Evolutionary conservation across 345 rosid species (phyloP), one percentile per base, ranked within the genome.

Genomic region (Linum trigynum): DNA sequence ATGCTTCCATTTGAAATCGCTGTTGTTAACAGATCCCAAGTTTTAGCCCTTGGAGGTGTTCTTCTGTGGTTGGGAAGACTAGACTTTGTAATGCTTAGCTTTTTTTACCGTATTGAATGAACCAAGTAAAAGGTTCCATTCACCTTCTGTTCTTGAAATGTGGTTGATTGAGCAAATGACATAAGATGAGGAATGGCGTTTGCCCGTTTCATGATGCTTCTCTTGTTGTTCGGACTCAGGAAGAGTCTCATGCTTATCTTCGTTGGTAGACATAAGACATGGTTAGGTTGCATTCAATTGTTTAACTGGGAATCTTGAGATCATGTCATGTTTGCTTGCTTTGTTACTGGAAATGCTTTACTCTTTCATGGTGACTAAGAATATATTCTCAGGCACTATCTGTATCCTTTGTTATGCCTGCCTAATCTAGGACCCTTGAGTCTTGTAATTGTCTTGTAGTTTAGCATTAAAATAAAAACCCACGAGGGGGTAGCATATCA

Each of bases 351-450:
- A 66, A 69, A 41, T 42, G 53, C 65, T 72, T 63, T 71, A 39
- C 53, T 65, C 45, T 55, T 23, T 39, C 69, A 61, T 72, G 43
- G 15, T 65, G 70, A 70, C 62, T 50, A 64, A 76, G 81, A 72
- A 81, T 74, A 64, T 61, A 65, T 76, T 60, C 65, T 17, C 57
- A 39, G 32, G 65, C 64, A 55, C 37, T 62, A 58, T 45, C 41
- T 23, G 16, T 16, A 64, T 48, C 65, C 55, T 63, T 61, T 17
- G 35, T 61, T 51, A 61, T 48, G 76, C 68, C 7, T 8, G 45
- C 45, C 32, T 23, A 23, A 23, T 23, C 32, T 23, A 23, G 32
- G 32, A 23, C 32, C 32, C 32, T 23, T 23, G 32, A 23, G 32
- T 23, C 32, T 23, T 23, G 32, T 23, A 23, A 23, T 23, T 23